Conservation (phyloP, 164 flowering plant species). For the Nymphaea thermarum region DNA sequence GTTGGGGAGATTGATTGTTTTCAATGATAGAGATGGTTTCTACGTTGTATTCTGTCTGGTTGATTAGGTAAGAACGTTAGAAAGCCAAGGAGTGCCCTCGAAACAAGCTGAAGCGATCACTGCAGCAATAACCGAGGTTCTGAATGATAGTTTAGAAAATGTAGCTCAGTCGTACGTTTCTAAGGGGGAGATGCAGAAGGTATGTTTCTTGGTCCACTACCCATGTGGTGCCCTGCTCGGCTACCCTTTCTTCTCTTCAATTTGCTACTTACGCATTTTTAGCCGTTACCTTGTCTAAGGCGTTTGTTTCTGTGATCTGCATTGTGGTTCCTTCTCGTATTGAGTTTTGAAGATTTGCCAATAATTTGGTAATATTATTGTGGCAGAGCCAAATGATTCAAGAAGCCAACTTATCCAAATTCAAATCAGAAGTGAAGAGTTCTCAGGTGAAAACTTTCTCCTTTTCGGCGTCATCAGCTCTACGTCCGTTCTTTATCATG, state of each 20-base stretch:
- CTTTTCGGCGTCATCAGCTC: neutral
- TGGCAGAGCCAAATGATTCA: constrained; percentile 46
- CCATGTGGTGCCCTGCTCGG: neutral
- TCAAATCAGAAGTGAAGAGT: constrained; percentile 61
- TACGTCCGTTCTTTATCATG: no score
- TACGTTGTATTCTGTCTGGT: neutral
- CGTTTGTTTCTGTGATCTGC: neutral
- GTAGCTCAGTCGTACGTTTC: constrained; percentile 50
- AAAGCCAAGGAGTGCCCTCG: constrained; percentile 60
- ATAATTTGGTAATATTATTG: neutral
- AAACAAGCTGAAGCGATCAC: constrained; percentile 88
- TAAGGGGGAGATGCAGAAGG: constrained; percentile 68
- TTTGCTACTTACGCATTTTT: neutral
- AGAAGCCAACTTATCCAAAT: constrained; percentile 49
- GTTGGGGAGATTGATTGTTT: neutral
- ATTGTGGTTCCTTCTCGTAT: neutral
- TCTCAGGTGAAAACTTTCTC: constrained; percentile 40
- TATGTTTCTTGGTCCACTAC: constrained; percentile 6
- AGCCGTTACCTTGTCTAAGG: neutral
- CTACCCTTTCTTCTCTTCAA: neutral
- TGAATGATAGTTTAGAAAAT: constrained; percentile 72
- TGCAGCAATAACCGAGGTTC: constrained; percentile 56
- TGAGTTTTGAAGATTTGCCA: neutral
- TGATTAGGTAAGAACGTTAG: constrained; percentile 57
- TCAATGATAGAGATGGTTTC: neutral